A percentile compares a stretch with the other conserved stretches of the same genome.
These are phyloP conservation scores for Vararia minispora DNA, from an alignment of 768 basidiomycete genomes.

Conservation along the genomic window DNA sequence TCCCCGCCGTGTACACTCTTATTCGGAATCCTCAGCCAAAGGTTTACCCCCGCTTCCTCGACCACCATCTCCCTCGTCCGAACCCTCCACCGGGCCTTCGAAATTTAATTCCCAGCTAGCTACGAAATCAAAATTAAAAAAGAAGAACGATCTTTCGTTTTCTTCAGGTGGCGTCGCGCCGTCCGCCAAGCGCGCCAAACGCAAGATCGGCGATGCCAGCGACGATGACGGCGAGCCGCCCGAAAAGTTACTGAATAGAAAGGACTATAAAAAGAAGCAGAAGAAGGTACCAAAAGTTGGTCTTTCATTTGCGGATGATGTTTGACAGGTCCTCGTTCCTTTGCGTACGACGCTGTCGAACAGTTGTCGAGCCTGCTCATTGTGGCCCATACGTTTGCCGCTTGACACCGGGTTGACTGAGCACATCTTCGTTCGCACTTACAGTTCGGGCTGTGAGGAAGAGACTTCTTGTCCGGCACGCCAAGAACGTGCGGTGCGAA, in stretches of 20 bases:
- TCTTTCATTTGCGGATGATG: conserved; percentile 51
- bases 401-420: too few relatives aligned
- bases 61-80: conserved; percentile 8
- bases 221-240: conserved; percentile 19
- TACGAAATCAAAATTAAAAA: conserved; percentile 10
- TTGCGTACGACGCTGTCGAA: too few relatives aligned
- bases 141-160: conserved; percentile 26
- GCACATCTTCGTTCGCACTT: too few relatives aligned
- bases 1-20: conserved; percentile 2
- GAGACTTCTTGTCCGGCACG: too few relatives aligned
- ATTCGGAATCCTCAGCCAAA: conserved; percentile 34
- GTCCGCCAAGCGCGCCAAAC: conserved; percentile 17
- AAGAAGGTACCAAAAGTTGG: conserved; percentile 35
- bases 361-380: too few relatives aligned
- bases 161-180: conserved; percentile 21
- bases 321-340: conserved; percentile 22
- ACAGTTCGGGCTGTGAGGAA: too few relatives aligned
- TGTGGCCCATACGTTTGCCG: too few relatives aligned
- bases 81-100: background rate
- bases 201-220: conserved; percentile 24
- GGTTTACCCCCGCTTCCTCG: conserved; percentile 47
- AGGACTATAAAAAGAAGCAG: conserved; percentile 41
- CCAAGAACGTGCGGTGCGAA: too few relatives aligned
- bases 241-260: conserved; percentile 16
- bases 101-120: background rate